phyloP scores from a whole-genome alignment of 768 basidiomycete genomes.

The Russula sp. region DNA sequence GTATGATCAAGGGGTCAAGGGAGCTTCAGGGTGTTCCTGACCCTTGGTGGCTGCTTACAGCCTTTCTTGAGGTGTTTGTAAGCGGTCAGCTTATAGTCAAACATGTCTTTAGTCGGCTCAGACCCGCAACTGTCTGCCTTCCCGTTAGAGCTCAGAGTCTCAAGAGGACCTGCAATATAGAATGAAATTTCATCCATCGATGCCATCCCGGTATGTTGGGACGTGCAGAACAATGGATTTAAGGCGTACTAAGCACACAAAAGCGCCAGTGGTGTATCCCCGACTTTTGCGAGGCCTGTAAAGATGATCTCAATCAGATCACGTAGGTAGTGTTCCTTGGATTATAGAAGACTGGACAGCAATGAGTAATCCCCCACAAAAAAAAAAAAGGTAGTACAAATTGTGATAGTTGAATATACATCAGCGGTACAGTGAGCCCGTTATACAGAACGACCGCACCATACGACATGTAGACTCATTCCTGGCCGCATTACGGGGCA shows the following conservation, averaged over 20 bases:
- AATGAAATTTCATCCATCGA: neutral
- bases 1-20: neutral
- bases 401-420: conserved; percentile 12
- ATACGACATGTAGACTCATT: neutral
- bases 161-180: no score
- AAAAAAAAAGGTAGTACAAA: conserved; percentile 19
- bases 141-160: no score
- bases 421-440: conserved; percentile 6
- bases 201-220: neutral
- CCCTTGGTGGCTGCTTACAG: no score
- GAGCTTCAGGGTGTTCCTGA: no score
- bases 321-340: neutral
- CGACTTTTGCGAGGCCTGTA: neutral
- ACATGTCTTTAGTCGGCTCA: no score
- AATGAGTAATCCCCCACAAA: conserved; percentile 2
- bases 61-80: no score
- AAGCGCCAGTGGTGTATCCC: neutral
- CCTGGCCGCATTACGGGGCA: conserved; percentile 2
- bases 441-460: conserved; percentile 5
- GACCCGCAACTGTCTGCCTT: no score
- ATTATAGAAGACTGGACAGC: conserved; percentile 1
- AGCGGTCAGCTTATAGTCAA: no score
- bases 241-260: neutral
- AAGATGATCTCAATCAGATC: neutral
- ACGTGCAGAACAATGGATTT: neutral